These are phyloP conservation scores for Mortierella sp. DNA, from an alignment of 371 early-diverging fungal species.

Conservation along the genomic window DNA sequence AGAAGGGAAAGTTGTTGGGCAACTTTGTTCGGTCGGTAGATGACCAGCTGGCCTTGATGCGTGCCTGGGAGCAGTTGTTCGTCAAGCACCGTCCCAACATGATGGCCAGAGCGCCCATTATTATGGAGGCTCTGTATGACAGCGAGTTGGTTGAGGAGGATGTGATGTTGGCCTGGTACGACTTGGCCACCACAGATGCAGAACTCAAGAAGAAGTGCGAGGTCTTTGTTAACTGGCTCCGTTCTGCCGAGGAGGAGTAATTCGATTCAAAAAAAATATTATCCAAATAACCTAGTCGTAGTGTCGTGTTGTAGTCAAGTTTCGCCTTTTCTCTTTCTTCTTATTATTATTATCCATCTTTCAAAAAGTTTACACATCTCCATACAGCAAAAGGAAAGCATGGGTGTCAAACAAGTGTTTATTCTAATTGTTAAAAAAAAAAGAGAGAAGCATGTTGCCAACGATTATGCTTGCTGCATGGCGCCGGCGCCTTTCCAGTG, in stretches of 20 bases:
- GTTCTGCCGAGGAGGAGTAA: constrained; percentile 79
- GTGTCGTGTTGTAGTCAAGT: not conserved
- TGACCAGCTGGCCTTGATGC: constrained; percentile 74
- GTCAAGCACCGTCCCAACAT: constrained; percentile 65
- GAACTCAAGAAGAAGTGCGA: constrained; percentile 72
- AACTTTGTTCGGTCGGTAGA: constrained; percentile 73
- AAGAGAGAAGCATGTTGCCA: not conserved
- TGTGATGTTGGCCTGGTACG: constrained; percentile 75
- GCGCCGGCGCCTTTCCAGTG: constrained; percentile 56
- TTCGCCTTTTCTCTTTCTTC: not conserved
- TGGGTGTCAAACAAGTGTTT: too few species aligned
- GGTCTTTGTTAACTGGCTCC: constrained; percentile 80
- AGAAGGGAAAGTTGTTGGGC: constrained; percentile 67
- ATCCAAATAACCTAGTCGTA: not conserved
- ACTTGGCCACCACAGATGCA: constrained; percentile 61
- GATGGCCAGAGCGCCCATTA: constrained; percentile 66
- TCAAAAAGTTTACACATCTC: not conserved
- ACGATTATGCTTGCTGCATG: constrained; percentile 31
- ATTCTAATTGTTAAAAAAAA: not conserved
- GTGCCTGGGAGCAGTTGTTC: constrained; percentile 76
- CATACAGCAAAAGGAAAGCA: not conserved
- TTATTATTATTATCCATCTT: not conserved
- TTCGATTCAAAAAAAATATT: not conserved
- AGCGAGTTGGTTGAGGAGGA: constrained; percentile 83
- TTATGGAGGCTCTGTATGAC: constrained; percentile 78